Evolutionary conservation across 768 basidiomycete species (phyloP), one percentile per base, ranked within the genome.

Genomic region (Mycena chlorophos): DNA sequence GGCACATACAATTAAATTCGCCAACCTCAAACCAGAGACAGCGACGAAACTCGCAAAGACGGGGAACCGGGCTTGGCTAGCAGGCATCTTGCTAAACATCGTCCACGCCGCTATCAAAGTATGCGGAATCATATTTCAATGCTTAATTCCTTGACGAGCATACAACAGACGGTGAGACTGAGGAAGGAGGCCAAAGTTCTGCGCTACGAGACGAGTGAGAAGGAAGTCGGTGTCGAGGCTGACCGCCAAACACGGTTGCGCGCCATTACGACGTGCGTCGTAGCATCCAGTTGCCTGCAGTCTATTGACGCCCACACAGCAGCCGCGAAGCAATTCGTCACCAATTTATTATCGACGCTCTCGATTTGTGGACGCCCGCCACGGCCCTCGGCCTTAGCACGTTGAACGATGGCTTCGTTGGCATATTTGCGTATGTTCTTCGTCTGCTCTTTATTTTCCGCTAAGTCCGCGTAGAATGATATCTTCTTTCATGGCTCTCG

Each of bases 281-380:
- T 42, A n/a, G 34, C 26, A 12, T 10, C 13, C 43, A n/a, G 39
- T 19, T 5, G 25, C n/a, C 30, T 14, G 27, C 13, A 29, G 8
- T 29, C 34, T 23, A 48, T 56, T 43, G 22, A 43, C 51, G 56
- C 45, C 29, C 54, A 37, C n/a, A n/a, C 64, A 89, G 86, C 38
- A 80, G 87, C 64, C 84, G 86, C 45, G 76, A 78, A 45, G 83
- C 81, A 4, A 79, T 86, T 27, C 83, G 86, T 26, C 82, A 83
- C 60, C 97, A 98, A 71, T 82, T 98, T 63, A 73, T 88, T 52
- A 85, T 91, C 56, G 97, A 99, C 69, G 66, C 84, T 19, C 76
- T 94, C 55, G 97, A 99, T 68, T 71, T 94, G 55, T 95, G 88
- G 86, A 85, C 95, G 64, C 97, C 97, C 4, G 89, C 93, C 5